Evolutionary conservation across 345 rosid genomes (phyloP).

Genomic region (Cochlearia excelsa): DNA sequence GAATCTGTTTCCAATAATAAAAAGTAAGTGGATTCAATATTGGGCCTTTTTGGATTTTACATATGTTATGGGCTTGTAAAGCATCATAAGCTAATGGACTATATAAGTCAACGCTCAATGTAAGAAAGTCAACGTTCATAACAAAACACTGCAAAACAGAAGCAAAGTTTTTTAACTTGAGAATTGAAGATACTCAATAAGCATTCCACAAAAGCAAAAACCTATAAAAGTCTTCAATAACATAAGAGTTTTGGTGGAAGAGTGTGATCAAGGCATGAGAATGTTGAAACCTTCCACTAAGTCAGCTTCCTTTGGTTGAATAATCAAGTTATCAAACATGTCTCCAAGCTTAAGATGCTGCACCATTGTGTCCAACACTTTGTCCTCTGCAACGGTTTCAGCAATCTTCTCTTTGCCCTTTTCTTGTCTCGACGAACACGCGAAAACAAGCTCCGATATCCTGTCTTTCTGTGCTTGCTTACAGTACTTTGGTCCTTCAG

Average conservation of each 20-base stretch:
- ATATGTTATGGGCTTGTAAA: too few species aligned
- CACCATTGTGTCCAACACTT: slow-evolving; percentile 36
- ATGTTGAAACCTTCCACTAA: slow-evolving; percentile 35
- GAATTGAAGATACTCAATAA: background rate
- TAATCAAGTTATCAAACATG: slow-evolving; percentile 36
- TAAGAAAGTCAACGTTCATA: background rate
- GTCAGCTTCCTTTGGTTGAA: slow-evolving; percentile 39
- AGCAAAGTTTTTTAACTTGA: background rate
- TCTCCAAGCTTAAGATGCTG: slow-evolving; percentile 28
- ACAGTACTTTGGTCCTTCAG: slow-evolving; percentile 48
- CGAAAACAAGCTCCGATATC: slow-evolving; percentile 52
- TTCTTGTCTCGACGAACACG: slow-evolving; percentile 31
- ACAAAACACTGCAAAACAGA: background rate
- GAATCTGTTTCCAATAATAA: too few species aligned
- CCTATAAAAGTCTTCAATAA: slow-evolving; percentile 4
- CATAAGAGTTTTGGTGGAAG: slow-evolving; percentile 3
- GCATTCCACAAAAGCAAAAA: slow-evolving; percentile 4
- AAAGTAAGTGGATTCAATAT: too few species aligned
- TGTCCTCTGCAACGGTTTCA: slow-evolving; percentile 30
- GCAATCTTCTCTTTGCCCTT: slow-evolving; percentile 31
- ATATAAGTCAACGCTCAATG: too few species aligned
- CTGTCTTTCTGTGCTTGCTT: slow-evolving; percentile 50
- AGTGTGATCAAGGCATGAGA: slow-evolving; percentile 25
- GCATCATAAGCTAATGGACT: too few species aligned
- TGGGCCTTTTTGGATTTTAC: too few species aligned